Evolutionary conservation across 345 rosid species (phyloP).

Genomic region (Ceriops tagal): DNA sequence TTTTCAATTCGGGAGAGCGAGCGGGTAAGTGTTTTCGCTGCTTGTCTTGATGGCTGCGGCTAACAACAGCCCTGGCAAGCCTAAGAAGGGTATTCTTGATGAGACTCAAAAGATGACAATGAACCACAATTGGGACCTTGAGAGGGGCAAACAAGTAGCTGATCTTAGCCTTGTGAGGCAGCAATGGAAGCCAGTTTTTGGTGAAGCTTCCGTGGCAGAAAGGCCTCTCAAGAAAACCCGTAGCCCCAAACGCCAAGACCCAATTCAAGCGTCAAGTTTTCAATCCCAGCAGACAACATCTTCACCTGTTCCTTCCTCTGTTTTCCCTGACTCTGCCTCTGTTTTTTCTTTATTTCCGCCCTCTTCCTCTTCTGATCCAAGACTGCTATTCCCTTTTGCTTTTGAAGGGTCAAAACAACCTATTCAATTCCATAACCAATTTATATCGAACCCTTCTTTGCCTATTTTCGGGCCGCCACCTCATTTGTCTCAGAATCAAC

Average conservation of each 20-base stretch:
- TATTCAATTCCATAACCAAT: slow-evolving; percentile 41
- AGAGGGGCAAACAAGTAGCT: slow-evolving; percentile 30
- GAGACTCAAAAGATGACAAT: slow-evolving; percentile 32
- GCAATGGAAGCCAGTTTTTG: slow-evolving; percentile 51
- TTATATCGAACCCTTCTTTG: slow-evolving; percentile 19
- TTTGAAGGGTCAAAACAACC: slow-evolving; percentile 39
- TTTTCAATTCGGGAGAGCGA: slow-evolving; percentile 28
- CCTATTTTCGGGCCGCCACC: slow-evolving; percentile 28
- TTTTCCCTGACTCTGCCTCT: slow-evolving; percentile 16
- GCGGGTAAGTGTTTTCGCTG: slow-evolving; percentile 1
- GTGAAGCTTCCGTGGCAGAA: slow-evolving; percentile 49
- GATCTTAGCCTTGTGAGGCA: slow-evolving; percentile 31
- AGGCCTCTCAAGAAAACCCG: slow-evolving; percentile 63
- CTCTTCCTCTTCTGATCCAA: slow-evolving; percentile 28
- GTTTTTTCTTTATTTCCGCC: background rate
- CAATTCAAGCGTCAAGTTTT: slow-evolving; percentile 24
- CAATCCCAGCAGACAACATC: slow-evolving; percentile 1
- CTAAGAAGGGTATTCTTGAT: slow-evolving; percentile 34
- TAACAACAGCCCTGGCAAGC: slow-evolving; percentile 45
- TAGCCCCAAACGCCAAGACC: slow-evolving; percentile 53
- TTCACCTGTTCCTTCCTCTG: slow-evolving; percentile 16
- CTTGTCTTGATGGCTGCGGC: slow-evolving; percentile 38
- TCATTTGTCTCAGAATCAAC: slow-evolving; percentile 31
- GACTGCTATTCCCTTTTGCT: slow-evolving; percentile 51
- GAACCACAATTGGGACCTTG: slow-evolving; percentile 39